Base-by-base conservation (phyloP, 352 stramenopile species). In the Pythium apleroticum region DNA sequence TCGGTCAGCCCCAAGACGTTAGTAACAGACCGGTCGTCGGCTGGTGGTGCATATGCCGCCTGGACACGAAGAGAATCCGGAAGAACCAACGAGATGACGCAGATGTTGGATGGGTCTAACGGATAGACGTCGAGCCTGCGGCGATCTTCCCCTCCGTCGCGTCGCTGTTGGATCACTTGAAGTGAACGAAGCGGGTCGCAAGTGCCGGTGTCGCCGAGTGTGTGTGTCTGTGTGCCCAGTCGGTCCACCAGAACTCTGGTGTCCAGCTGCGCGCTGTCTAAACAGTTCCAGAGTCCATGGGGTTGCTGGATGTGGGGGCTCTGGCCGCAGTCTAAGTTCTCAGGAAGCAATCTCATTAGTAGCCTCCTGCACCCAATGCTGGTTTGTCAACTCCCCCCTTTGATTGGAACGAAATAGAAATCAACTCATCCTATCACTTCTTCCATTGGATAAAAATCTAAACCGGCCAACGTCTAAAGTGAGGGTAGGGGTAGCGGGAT, bases 1-100 rank as follows among this genome's bases (percentile, higher is more conserved):
- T 10, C 22, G 24, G 25, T 56, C 49, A 56, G 12, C 7, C n/a
- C 49, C 14, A 25, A 25, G 49, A 50, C 49, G 49, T 56, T 37
- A 56, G 25, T 56, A 39, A 56, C 49, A 56, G 49, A 56, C 49
- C 49, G 25, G 25, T 6, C 43, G 43, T 22, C 43, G 43, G 43
- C 43, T 50, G 43, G 43, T 50, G n/a, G 43, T 24, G 43, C 43
- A 50, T 50, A 30, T 50, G 43, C 43, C 22, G 43, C 43, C n/a
- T 7, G 43, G 11, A 28, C 43, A 50, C 43, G 43, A 50, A 25
- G 43, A 10, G 43, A 50, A 50, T 50, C 43, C 43, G 3, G 43
- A 50, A 28, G 43, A 50, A 50, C n/a, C 5, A 41, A 41, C 35
- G 41, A 49, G 41, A 25, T 49, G 41, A 49, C 41, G 17, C 19